A percentile compares a stretch with the other conserved stretches of the same genome.
Conservation (phyloP, 805 yeast species). For the Lachancea thermotolerans region DNA sequence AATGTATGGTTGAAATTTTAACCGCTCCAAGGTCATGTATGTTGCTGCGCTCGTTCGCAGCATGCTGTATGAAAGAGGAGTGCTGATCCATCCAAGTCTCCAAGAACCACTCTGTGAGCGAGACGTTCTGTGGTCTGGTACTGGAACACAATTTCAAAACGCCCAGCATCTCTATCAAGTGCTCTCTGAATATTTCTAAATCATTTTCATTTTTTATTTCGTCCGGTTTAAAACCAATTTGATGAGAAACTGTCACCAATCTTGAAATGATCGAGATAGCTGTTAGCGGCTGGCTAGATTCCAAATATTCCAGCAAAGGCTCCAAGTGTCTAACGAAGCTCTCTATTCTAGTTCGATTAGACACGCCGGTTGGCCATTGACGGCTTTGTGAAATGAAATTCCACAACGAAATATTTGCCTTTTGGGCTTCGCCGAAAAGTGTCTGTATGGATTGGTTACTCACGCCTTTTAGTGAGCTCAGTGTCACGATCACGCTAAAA, state of each 20-base stretch:
- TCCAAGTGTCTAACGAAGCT: conserved; percentile 24
- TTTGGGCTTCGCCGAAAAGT: conserved; percentile 14
- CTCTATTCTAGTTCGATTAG: conserved; percentile 22
- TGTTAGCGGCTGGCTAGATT: conserved; percentile 13
- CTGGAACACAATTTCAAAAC: conserved; percentile 28
- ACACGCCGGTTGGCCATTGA: conserved; percentile 14
- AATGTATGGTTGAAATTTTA: conserved; percentile 61
- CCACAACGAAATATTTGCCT: conserved; percentile 21
- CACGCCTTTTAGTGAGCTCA: conserved; percentile 22
- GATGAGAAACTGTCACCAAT: conserved; percentile 29
- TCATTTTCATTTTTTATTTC: conserved; percentile 22
- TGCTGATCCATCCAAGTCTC: conserved; percentile 28
- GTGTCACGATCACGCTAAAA: conserved; percentile 22
- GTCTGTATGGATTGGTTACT: conserved; percentile 20
- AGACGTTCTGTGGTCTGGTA: conserved; percentile 20
- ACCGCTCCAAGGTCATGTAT: conserved; percentile 27
- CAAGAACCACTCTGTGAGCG: conserved; percentile 30
- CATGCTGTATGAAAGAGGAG: conserved; percentile 8
- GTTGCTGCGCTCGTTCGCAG: background rate
- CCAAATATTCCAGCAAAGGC: conserved; percentile 11
- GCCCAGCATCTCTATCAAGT: conserved; percentile 34
- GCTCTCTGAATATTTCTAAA: conserved; percentile 19
- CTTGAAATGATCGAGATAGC: conserved; percentile 35
- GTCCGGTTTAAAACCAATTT: conserved; percentile 29
- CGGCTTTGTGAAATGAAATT: conserved; percentile 12